Evolutionary conservation across 805 yeast genomes (phyloP), one percentile per base, ranked within the genome.

Genomic region (Yarrowia bubula): DNA sequence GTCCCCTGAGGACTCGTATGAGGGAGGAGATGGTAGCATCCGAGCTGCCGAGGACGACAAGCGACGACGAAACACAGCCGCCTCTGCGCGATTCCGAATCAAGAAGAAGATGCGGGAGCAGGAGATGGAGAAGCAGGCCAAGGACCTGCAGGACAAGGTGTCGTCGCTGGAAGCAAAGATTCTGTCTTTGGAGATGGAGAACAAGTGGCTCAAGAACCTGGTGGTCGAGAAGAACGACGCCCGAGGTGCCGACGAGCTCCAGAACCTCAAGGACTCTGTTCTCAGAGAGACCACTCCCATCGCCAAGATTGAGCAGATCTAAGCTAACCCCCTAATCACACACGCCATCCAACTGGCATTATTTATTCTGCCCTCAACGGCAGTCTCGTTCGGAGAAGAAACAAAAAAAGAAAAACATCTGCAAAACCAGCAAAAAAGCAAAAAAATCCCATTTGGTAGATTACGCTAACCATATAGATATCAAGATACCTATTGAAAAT

Each of bases 81-180:
- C 99, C 1, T 86, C 93, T 18, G 98, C 98, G 4, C 81, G 98
- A 67, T 93, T 93, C 80, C 83, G 99, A 69, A 84, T 91, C 73
- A 91, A 90, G 82, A 92, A 90, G 85, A 92, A 93, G 81, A 72
- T 88, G 77, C 89, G 90, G 75, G 98, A 93, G 77, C 95, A 89
- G 77, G 93, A 92, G 74, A 83, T 93, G 86, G 97, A 92, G 76
- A 80, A 86, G 66, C 85, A 82, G 66, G 82, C 92, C 17, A 83
- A 84, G 70, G 92, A 88, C 67, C 80, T 93, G 70, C 86, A 85
- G 70, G 92, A 89, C 37, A 76, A 84, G 67, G 86, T 92, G 14
- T 77, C 79, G 55, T 78, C 79, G 22, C 80, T 92, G 68, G 96
- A 92, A 75, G 81, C 83, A 72, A 86, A 86, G 72, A 84, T 95